Evolutionary conservation across 2,329 filamentous ascomycete species (phyloP).

Genomic region (Ophiocordyceps camponoti-rufipedis): DNA sequence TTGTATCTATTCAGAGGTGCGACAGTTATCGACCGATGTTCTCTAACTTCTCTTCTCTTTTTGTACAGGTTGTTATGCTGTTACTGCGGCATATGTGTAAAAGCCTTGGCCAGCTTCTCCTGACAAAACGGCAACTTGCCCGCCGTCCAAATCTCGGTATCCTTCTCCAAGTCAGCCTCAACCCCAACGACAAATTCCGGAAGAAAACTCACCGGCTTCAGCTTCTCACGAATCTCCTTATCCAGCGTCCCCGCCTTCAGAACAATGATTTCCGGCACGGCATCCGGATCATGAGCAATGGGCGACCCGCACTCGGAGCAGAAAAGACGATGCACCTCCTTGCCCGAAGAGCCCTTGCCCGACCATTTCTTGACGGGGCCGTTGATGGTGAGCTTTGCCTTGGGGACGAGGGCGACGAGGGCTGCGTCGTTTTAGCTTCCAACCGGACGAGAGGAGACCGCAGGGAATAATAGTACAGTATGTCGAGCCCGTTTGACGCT

Average conservation of each 20-base stretch:
- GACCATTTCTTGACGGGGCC: constrained; percentile 48
- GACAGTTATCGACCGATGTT: too few species aligned
- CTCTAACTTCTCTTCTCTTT: neutral
- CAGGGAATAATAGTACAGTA: constrained; percentile 31
- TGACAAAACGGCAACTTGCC: constrained; percentile 53
- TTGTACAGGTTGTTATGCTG: neutral
- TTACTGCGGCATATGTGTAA: constrained; percentile 38
- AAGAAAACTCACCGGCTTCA: constrained; percentile 37
- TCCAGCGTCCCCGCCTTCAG: constrained; percentile 45
- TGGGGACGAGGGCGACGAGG: constrained; percentile 46
- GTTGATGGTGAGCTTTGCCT: constrained; percentile 43
- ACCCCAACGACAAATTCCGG: too few species aligned
- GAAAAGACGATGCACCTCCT: constrained; percentile 49
- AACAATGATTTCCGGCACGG: neutral
- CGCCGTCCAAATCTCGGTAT: constrained; percentile 52
- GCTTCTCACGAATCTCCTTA: constrained; percentile 44
- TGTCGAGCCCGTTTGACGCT: constrained; percentile 49
- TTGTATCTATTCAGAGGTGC: neutral
- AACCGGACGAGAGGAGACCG: neutral
- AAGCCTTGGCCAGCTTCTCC: constrained; percentile 44
- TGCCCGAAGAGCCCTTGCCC: constrained; percentile 40
- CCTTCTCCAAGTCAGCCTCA: constrained; percentile 14
- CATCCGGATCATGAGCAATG: constrained; percentile 32
- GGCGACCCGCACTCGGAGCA: constrained; percentile 52
- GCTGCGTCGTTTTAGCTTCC: constrained; percentile 19